Base-by-base conservation (phyloP, 257 asterid genomes). In the Buddleja alternifolia region DNA sequence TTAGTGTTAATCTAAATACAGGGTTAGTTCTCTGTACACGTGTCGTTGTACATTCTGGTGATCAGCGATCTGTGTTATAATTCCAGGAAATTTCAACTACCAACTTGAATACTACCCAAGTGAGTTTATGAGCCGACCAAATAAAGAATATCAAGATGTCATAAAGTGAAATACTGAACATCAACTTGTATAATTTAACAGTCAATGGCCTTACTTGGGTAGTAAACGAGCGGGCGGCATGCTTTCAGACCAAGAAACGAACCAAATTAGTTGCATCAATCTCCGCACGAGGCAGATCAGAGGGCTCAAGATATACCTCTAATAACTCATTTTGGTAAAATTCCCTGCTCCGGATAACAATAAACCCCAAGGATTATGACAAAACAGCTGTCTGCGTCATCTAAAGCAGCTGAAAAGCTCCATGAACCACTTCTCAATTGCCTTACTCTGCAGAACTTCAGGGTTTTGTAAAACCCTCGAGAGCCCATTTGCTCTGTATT, bases 11-110 rank as follows among this genome's bases (percentile, higher is more conserved):
- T 66, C 81, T 84, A 79, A 69, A 72, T 82, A 83, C 81, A 82
- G 44, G 76, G 90, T 77, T 86, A 81, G 88, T 69, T 77, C 69
- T 80, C 81, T 86, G 84, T 86, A 82, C 89, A 88, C 57, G 66
- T 63, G 74, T 68, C 69, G 15, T 60, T 37, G 67, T 75, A 72
- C 77, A 81, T 63, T 77, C 75, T 63, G 67, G 23, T 61, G 56
- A 71, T 71, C 66, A 42, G 66, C 65, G 47, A 66, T 72, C 78
- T 23, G 75, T 80, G 70, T 73, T 52, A 61, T 73, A 46, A 52
- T 72, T 70, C 60, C 69, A 50, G 37, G 65, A 29, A 29, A 2
- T 29, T 29, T 29, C 34, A 29, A 5, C 34, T 29, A n/a, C n/a
- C n/a, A 29, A 29, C 34, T 29, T 29, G 34, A 5, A 29, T 29